These are phyloP conservation scores for Fusarium verrucosum DNA, from an alignment of 2,329 filamentous ascomycete genomes.

Conservation along the genomic window DNA sequence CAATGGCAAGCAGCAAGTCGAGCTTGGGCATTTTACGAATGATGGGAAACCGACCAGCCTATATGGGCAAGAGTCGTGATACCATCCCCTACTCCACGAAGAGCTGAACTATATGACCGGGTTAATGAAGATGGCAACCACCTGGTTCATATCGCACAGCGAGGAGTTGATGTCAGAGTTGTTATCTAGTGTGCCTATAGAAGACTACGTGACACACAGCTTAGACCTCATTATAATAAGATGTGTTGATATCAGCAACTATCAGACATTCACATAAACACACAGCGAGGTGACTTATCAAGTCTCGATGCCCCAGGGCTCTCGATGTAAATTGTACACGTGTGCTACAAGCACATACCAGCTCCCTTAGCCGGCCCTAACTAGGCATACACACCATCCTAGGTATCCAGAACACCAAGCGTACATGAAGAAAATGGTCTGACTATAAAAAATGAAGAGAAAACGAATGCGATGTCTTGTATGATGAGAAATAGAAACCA, in stretches of 20 bases:
- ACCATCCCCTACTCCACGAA: neutral
- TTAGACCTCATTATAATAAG: neutral
- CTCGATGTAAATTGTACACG: conserved; percentile 35
- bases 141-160: neutral
- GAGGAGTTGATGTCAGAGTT: neutral
- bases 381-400: conserved; percentile 36
- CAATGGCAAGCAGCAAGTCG: neutral
- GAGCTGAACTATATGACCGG: neutral
- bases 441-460: no score
- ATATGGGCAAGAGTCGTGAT: neutral
- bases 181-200: neutral
- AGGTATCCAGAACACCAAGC: conserved; percentile 52
- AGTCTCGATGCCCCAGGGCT: conserved; percentile 7
- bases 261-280: neutral
- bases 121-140: neutral
- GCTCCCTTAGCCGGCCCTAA: conserved; percentile 21
- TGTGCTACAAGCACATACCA: conserved; percentile 13
- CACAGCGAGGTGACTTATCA: conserved; percentile 2
- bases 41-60: neutral
- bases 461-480: conserved; percentile 8
- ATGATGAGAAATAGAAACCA: neutral
- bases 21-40: neutral
- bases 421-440: conserved; percentile 35
- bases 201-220: neutral
- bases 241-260: neutral